These are phyloP conservation scores for Phlegmacium glaucopus DNA, from an alignment of 768 basidiomycete genomes.

Conservation along the genomic window DNA sequence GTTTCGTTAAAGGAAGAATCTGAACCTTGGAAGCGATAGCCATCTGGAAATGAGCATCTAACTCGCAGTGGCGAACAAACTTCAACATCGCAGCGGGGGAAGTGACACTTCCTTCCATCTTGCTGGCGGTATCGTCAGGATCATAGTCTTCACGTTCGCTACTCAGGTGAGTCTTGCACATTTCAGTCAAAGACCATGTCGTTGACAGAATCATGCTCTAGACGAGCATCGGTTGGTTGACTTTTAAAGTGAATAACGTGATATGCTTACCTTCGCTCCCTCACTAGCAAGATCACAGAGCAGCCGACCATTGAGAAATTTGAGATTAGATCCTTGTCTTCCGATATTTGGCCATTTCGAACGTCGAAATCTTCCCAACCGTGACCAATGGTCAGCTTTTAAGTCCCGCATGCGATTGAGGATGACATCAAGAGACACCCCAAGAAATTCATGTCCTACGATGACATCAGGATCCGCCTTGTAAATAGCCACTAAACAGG, in stretches of 20 bases:
- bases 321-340: slow-evolving; percentile 79
- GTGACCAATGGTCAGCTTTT: slow-evolving; percentile 91
- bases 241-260: slow-evolving; percentile 9
- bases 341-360: slow-evolving; percentile 80
- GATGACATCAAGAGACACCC: slow-evolving; percentile 85
- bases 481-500: slow-evolving; percentile 58
- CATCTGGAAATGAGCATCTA: slow-evolving; percentile 97
- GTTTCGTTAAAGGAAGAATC: slow-evolving; percentile 86
- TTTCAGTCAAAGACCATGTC: slow-evolving; percentile 97
- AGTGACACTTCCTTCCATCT: slow-evolving; percentile 80
- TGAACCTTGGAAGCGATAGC: slow-evolving; percentile 94
- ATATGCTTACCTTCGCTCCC: slow-evolving; percentile 70
- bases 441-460: slow-evolving; percentile 92
- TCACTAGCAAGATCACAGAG: slow-evolving; percentile 94
- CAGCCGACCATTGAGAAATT: slow-evolving; percentile 80
- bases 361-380: slow-evolving; percentile 86
- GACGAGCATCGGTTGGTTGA: background rate
- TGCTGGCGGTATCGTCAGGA: slow-evolving; percentile 88
- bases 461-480: slow-evolving; percentile 93
- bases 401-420: slow-evolving; percentile 88
- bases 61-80: slow-evolving; percentile 90
- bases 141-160: slow-evolving; percentile 91
- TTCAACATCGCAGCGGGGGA: slow-evolving; percentile 76
- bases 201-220: slow-evolving; percentile 97
- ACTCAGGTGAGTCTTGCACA: slow-evolving; percentile 89